Conservation (phyloP, 2,329 filamentous ascomycete species). For the Sordariomycetes sp. region DNA sequence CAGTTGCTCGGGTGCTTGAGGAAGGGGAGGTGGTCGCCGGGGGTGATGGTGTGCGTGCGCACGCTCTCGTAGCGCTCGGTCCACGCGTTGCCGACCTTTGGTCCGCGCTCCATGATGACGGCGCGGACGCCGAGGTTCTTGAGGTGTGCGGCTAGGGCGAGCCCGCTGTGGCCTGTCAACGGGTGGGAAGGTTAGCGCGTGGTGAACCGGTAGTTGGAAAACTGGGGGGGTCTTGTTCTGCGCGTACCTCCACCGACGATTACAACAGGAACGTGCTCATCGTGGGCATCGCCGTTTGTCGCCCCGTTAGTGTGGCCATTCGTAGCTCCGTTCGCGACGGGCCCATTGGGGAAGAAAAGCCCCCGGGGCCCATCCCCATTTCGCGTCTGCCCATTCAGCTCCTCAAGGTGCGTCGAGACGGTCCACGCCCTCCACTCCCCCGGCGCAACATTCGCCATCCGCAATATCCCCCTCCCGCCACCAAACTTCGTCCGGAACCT, state of each 20-base stretch:
- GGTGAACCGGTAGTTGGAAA: neutral
- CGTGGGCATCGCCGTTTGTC: conserved; percentile 11
- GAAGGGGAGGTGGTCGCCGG: conserved; percentile 14
- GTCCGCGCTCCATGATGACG: conserved; percentile 31
- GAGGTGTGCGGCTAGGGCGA: conserved; percentile 23
- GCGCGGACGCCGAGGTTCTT: conserved; percentile 15
- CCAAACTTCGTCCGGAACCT: conserved; percentile 10
- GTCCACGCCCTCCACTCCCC: conserved; percentile 14
- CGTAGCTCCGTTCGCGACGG: conserved; percentile 7
- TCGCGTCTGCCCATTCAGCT: conserved; percentile 9
- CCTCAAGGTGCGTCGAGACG: conserved; percentile 14
- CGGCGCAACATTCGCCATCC: conserved; percentile 8
- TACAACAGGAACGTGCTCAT: conserved; percentile 25
- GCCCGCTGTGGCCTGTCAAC: conserved; percentile 26
- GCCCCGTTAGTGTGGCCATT: conserved; percentile 18
- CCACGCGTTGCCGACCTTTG: conserved; percentile 37
- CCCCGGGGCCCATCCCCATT: too few species aligned
- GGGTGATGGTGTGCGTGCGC: conserved; percentile 12
- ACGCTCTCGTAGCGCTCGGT: conserved; percentile 29
- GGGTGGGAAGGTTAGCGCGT: neutral
- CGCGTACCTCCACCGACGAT: conserved; percentile 25
- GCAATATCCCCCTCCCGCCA: conserved; percentile 11
- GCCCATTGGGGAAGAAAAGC: too few species aligned
- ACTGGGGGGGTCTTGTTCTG: neutral
- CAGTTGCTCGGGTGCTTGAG: conserved; percentile 13